Evolutionary conservation across 2,329 filamentous ascomycete genomes (phyloP), one percentile per base, ranked within the genome.

Genomic region (Aspergillus oerlinghausenensis): DNA sequence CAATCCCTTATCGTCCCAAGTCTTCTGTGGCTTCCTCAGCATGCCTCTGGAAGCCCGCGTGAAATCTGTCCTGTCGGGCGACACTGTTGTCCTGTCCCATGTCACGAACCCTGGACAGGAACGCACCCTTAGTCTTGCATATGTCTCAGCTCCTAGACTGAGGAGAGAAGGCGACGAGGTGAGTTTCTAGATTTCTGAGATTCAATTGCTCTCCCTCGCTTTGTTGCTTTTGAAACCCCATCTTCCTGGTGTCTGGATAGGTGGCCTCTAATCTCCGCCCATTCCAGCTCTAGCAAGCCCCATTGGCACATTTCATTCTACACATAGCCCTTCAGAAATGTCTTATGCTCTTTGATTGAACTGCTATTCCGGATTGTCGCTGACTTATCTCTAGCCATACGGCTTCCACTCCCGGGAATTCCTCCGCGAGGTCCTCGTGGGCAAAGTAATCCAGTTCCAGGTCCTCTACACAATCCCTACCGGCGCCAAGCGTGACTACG

Each of bases 401-500:
- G 92, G 90, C 57, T 99, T 97, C 76, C 88, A 94, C 76, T 96
- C 94, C 58, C 90, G 94, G 70, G 94, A 99, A 76, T 94, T 89
- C 73, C 84, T 99, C 60, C 89, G 94, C 68, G 87, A 88, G 64
- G 80, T 92, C 52, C 82, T 88, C 43, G 88, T 97, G 55, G 93
- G 93, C 70, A 96, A 96, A 75, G 83, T 87, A 28, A 82, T 99
- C 60, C 87, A 92, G 66, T 96, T 93, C 80, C 85, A 86, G 58
- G 82, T 96, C 47, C 82, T 92, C 53, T 97, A 99, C 78, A 90
- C 88, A 58, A 88, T 97, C 58, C 92, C 93, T 17, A 88, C 86
- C 55, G 83, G 82, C 60, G 79, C 86, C 47, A 88, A 90, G 61
- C 88, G 92, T 64, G 93, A 99, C 71, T 99, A 97, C 70, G 94